Percentiles rank a stretch among this genome's conserved stretches.
Conservation (phyloP, 768 basidiomycete genomes). For the Russula sp. region DNA sequence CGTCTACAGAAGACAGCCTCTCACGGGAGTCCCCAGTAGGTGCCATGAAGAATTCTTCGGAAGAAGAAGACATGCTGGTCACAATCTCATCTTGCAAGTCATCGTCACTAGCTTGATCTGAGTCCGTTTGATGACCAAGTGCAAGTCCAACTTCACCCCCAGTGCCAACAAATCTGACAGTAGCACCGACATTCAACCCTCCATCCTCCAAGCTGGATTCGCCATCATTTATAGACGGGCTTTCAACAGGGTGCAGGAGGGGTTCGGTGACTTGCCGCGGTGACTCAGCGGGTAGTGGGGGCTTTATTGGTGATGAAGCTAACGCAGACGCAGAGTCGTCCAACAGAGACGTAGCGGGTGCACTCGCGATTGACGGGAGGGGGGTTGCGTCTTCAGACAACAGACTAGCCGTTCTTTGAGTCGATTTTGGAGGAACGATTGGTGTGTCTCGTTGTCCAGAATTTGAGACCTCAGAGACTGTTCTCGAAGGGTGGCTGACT, state of each 20-base stretch:
- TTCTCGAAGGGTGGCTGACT: constrained; percentile 13
- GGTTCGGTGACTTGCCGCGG: background rate
- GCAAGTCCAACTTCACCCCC: background rate
- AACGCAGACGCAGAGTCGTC: constrained; percentile 38
- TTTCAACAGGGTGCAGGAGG: background rate
- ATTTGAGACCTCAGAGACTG: constrained; percentile 1
- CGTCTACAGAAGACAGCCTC: constrained; percentile 30
- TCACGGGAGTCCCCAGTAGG: background rate
- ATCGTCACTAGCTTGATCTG: background rate
- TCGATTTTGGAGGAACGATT: background rate
- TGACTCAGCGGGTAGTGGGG: constrained; percentile 30
- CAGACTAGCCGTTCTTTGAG: background rate
- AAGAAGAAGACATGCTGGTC: background rate
- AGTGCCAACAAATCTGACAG: constrained; percentile 10
- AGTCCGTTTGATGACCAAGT: background rate
- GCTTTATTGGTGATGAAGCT: constrained; percentile 29
- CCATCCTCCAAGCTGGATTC: background rate
- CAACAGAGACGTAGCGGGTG: constrained; percentile 28
- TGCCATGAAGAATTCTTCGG: background rate
- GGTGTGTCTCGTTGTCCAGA: background rate
- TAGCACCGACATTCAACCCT: background rate
- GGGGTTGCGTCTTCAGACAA: constrained; percentile 20
- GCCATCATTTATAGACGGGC: background rate
- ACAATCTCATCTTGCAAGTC: background rate
- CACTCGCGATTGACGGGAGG: constrained; percentile 12